phyloP scores from a whole-genome alignment of 345 rosid species.

The Jatropha curcas region DNA sequence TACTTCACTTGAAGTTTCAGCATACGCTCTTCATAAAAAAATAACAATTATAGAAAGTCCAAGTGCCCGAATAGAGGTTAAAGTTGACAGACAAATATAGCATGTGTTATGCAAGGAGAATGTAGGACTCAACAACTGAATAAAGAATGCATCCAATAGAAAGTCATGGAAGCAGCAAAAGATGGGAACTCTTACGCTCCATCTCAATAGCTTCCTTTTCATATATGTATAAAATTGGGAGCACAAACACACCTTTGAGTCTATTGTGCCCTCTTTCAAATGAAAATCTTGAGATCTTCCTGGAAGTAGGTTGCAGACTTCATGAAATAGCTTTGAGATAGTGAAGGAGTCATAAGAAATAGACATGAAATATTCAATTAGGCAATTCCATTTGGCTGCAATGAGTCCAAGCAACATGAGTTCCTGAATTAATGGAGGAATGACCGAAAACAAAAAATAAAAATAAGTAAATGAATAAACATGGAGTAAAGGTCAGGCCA shows the following conservation, averaged over 20 bases:
- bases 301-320: constrained; percentile 46
- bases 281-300: constrained; percentile 40
- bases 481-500: neutral
- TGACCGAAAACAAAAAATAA: too few species aligned
- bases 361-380: constrained; percentile 60
- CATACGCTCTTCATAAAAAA: neutral
- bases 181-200: neutral
- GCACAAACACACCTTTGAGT: constrained; percentile 46
- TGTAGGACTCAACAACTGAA: neutral
- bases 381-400: constrained; percentile 51
- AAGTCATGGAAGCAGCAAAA: neutral
- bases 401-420: constrained; percentile 71
- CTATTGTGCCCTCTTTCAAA: constrained; percentile 33
- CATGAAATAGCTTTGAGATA: constrained; percentile 55
- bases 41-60: too few species aligned
- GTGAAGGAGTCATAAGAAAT: constrained; percentile 49
- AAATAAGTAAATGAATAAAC: neutral
- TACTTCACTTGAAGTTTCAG: neutral
- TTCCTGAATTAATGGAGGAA: constrained; percentile 50
- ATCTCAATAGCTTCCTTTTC: neutral
- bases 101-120: neutral
- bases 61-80: neutral
- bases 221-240: neutral
- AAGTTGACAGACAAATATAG: neutral
- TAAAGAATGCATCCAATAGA: neutral